A percentile compares a stretch with the other conserved stretches of the same genome.
These are phyloP conservation scores for Polytrichum formosum DNA, from an alignment of 225 moss, liverwort and hornwort species.

Conservation along the genomic window DNA sequence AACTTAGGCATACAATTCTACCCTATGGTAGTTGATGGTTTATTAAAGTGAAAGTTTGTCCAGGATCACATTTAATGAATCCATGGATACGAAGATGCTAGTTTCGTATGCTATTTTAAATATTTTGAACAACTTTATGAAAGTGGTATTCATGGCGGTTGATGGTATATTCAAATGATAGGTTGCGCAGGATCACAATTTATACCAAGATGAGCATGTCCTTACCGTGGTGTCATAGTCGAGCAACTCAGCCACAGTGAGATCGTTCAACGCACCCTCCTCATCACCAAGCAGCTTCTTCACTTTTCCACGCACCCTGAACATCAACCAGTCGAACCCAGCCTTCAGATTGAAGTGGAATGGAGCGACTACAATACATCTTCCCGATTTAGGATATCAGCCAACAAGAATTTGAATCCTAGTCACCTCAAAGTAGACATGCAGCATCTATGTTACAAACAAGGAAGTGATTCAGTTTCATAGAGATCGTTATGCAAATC, in stretches of 20 bases:
- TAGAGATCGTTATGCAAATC: no score
- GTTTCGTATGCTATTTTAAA: neutral
- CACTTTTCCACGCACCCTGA: slow-evolving; percentile 48
- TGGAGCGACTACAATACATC: neutral
- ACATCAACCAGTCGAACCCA: neutral
- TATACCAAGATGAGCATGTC: neutral
- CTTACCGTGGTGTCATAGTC: slow-evolving; percentile 19
- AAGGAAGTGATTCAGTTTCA: neutral
- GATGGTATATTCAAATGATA: no score
- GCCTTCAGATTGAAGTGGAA: neutral
- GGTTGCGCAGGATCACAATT: no score
- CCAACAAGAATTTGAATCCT: neutral
- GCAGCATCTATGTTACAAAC: neutral
- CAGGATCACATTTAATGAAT: no score
- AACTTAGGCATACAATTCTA: no score
- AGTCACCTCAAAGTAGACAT: neutral
- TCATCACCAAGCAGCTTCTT: slow-evolving; percentile 43
- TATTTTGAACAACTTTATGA: neutral
- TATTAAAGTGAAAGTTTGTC: no score
- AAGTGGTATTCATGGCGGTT: no score
- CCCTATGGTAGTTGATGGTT: no score
- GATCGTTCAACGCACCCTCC: slow-evolving; percentile 45
- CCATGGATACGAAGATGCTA: no score
- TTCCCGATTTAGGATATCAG: neutral
- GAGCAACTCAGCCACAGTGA: slow-evolving; percentile 42